Evolutionary conservation across 257 asterid genomes (phyloP), one percentile per base, ranked within the genome.

Genomic region (Solanum ahanhuiri): DNA sequence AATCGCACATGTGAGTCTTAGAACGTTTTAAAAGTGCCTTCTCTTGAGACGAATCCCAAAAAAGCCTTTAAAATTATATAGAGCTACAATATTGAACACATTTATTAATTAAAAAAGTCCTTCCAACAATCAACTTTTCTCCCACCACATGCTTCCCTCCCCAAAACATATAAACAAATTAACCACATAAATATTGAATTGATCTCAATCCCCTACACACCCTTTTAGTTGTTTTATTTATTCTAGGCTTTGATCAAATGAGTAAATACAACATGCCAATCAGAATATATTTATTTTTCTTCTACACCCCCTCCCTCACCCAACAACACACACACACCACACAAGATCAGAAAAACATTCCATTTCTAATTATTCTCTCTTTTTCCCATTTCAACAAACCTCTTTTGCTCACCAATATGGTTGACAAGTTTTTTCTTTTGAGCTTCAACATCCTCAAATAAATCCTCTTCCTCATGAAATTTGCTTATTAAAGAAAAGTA

Each of bases 381-480:
- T 72, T 71, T 90, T 71, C 91, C 94, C 83, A 90, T 66, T 18
- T 90, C 89, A 35, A 91, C 89, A 89, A 95, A 93, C 39, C 87
- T 91, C n/a, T 31, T 60, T 75, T 83, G 90, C 10, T 87, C 60
- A 85, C 79, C 84, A 54, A 51, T 15, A 15, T 83, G 85, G 34
- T 63, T 31, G 85, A 64, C 84, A 75, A 6, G 35, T 76, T 14
- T 81, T 85, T 87, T 91, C 84, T 93, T 93, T 31, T 93, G 96
- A 11, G 96, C 90, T 89, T 94, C 98, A 4, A 91, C 85, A 83
- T 79, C 91, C 2, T 88, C 92, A 33, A 76, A 48, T 4, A 48
- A 69, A 48, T 60, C 76, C 48, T 54, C 48, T 3, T 87, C 93
- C 35, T 86, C 94, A 37, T 37, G 41, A 77, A 28, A 70, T 88